Evolutionary conservation across 169 alveolate genomes (phyloP).

Genomic region (Eimeria brunetti): DNA sequence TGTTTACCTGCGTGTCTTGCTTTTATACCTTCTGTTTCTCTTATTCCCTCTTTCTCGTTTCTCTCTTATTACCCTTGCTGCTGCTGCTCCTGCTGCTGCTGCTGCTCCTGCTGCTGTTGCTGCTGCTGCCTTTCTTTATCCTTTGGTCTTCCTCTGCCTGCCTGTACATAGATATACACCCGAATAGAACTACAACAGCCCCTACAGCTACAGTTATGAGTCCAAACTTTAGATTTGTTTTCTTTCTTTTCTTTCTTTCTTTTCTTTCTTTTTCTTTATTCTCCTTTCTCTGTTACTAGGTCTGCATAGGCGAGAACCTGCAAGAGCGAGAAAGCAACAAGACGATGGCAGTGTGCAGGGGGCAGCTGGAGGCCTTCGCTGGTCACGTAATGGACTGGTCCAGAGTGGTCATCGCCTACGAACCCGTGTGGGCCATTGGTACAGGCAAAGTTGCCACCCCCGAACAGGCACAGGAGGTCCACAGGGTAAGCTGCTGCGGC

Average conservation of each 20-base stretch:
- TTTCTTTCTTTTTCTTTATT: too few species aligned
- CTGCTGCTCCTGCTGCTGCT: conserved; percentile 26
- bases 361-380: conserved; percentile 91
- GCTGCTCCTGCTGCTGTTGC: conserved; percentile 60
- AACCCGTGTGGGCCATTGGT: conserved; percentile 99
- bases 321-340: conserved; percentile 96
- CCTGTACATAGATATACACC: too few species aligned
- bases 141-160: too few species aligned
- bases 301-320: conserved; percentile 98
- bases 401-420: conserved; percentile 98
- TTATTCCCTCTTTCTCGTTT: not conserved
- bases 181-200: too few species aligned
- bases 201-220: too few species aligned
- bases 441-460: conserved; percentile 99
- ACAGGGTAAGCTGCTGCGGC: conserved; percentile 86
- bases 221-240: too few species aligned
- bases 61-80: not conserved
- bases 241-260: too few species aligned
- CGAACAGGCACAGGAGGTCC: conserved; percentile 98
- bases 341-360: conserved; percentile 94
- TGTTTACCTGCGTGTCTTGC: not conserved
- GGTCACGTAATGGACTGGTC: conserved; percentile 90
- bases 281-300: too few species aligned
- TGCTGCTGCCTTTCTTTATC: too few species aligned
- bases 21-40: not conserved